phyloP scores from a whole-genome alignment of 1,139 yeast genomes.

The Kodamaea alishanica region DNA sequence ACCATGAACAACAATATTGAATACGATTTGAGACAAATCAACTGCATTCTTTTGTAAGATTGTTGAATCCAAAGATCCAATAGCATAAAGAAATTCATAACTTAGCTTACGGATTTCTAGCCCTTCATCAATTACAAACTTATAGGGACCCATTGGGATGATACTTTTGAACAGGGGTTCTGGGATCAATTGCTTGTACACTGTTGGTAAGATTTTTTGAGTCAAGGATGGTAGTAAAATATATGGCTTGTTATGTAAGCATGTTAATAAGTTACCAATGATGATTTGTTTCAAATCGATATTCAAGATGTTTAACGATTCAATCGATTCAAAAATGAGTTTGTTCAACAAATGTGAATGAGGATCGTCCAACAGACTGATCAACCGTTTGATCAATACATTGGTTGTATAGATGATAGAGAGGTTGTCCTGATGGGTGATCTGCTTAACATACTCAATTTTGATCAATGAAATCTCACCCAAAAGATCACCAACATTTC shows the following conservation, averaged over 20 bases:
- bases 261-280: constrained; percentile 56
- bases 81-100: constrained; percentile 65
- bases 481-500: constrained; percentile 15
- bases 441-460: constrained; percentile 14
- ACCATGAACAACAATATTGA: constrained; percentile 31
- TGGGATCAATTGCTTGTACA: constrained; percentile 55
- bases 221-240: constrained; percentile 13
- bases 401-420: constrained; percentile 28
- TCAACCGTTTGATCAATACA: constrained; percentile 32
- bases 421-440: constrained; percentile 17
- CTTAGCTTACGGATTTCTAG: constrained; percentile 69
- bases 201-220: constrained; percentile 35
- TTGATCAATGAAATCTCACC: constrained; percentile 11
- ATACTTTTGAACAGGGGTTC: constrained; percentile 57
- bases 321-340: constrained; percentile 9
- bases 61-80: constrained; percentile 29
- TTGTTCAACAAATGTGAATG: constrained; percentile 14
- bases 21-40: constrained; percentile 23
- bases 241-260: constrained; percentile 44
- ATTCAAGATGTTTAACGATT: constrained; percentile 23
- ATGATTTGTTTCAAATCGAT: constrained; percentile 53
- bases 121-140: constrained; percentile 78
- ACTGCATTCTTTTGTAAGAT: constrained; percentile 17
- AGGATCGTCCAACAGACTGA: constrained; percentile 19
- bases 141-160: constrained; percentile 85